Evolutionary conservation across 192 early-diverging fungal genomes (phyloP), one percentile per base, ranked within the genome.

Genomic region (Coemansia umbellata): DNA sequence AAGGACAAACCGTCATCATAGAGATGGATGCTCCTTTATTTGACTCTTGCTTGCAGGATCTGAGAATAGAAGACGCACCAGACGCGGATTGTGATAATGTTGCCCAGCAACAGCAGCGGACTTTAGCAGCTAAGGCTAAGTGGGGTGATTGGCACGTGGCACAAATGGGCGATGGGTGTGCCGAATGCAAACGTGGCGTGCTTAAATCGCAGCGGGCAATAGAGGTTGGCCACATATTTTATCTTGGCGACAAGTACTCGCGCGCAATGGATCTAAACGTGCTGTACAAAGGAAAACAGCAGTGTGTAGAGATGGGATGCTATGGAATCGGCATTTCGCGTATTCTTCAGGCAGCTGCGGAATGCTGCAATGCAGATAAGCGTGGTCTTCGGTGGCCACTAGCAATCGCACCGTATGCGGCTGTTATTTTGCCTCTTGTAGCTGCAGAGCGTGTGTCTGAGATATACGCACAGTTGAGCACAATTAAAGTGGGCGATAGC

Each of bases 211-310:
- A 37, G 54, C 55, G 60, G 14, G 69, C 88, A 0, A 93, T 93
- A 36, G 92, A 94, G 53, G 85, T 93, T 1, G 92, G 84, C 0
- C 92, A 94, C 49, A 92, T 92, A 17, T 96, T 96, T 59, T 83
- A 89, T 44, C 78, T 94, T 9, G 94, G 94, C 18, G 92, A 86
- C 24, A 90, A 86, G 58, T 96, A 94, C 69, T 96, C 94, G 8
- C 40, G 57, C 14, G 67, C 83, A 9, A 58, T 96, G 44, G 69
- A 83, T 22, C 87, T 90, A 1, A 67, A 49, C 5, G 83, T 85
- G 24, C 44, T 49, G 10, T 59, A 71, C 32, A 35, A 67, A 5
- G 62, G 50, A 8, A 44, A 73, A 22, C 48, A 72, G 14, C 50
- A 56, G 2, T 80, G 74, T 21, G 81, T 88, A 35, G 80, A 90